Evolutionary conservation across 495 filamentous ascomycete genomes (phyloP).

Genomic region (Venustampulla echinocandica): DNA sequence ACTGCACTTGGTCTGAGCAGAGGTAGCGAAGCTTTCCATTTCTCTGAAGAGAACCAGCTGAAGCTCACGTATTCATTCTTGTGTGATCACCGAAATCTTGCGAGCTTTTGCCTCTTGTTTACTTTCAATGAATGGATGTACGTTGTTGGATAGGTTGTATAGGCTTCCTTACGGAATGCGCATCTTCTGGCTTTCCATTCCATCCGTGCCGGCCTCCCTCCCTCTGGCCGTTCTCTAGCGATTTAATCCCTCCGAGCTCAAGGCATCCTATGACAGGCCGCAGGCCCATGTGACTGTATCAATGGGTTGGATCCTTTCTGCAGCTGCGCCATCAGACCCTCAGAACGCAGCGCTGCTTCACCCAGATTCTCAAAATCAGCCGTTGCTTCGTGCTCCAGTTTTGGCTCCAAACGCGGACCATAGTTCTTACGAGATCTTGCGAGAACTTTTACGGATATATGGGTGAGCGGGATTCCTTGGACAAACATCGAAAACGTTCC

Average conservation of each 20-base stretch:
- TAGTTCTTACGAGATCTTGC: neutral
- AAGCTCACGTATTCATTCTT: conserved; percentile 3
- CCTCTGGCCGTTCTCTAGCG: neutral
- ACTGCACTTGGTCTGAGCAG: neutral
- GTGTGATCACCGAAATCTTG: conserved; percentile 4
- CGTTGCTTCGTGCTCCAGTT: neutral
- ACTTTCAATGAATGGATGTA: conserved; percentile 12
- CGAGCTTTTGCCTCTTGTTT: conserved; percentile 18
- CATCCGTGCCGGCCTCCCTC: conserved; percentile 8
- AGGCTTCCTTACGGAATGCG: conserved; percentile 14
- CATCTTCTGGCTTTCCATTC: conserved; percentile 14
- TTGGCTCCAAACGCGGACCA: neutral
- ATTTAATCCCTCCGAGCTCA: too few species aligned
- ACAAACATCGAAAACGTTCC: neutral
- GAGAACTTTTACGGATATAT: neutral
- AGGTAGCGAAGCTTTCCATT: neutral
- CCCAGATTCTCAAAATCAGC: neutral
- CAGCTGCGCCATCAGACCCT: too few species aligned
- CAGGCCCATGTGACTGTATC: neutral
- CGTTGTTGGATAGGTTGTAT: conserved; percentile 12
- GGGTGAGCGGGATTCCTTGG: neutral
- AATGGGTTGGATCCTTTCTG: neutral
- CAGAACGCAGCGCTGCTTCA: too few species aligned
- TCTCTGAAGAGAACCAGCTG: conserved; percentile 3
- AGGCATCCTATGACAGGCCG: neutral